Conservation (phyloP, 2,329 filamentous ascomycete genomes). For the Claviceps lovelessii region DNA sequence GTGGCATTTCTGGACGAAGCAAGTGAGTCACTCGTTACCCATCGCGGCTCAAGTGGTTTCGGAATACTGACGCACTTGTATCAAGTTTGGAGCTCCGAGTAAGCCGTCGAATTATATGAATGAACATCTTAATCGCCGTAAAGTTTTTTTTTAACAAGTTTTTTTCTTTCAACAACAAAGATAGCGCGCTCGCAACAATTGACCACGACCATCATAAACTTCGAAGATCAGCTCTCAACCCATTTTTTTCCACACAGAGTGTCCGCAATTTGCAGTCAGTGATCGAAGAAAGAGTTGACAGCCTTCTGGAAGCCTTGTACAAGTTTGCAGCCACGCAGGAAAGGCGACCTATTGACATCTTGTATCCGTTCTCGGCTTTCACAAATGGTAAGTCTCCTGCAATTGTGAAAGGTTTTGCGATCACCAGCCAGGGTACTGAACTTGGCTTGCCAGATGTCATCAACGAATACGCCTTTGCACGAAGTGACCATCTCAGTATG, state of each 20-base stretch:
- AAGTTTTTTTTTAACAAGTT: constrained; percentile 1
- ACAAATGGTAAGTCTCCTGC: constrained; percentile 18
- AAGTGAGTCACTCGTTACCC: constrained; percentile 12
- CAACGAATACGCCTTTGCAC: constrained; percentile 26
- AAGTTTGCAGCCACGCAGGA: constrained; percentile 14
- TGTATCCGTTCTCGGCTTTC: constrained; percentile 25
- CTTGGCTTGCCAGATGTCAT: constrained; percentile 19
- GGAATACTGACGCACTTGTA: neutral
- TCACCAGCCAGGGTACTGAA: neutral
- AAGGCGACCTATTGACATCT: constrained; percentile 19
- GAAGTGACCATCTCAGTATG: constrained; percentile 18
- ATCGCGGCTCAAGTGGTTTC: neutral
- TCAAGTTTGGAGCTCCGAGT: constrained; percentile 21
- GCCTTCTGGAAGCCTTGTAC: constrained; percentile 18
- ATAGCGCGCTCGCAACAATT: constrained; percentile 21
- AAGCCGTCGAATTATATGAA: constrained; percentile 3
- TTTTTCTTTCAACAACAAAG: constrained; percentile 10
- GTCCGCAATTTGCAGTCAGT: constrained; percentile 24
- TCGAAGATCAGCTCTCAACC: constrained; percentile 21
- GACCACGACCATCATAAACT: constrained; percentile 21
- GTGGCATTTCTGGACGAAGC: constrained; percentile 22
- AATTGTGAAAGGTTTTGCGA: neutral
- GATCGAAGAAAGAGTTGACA: constrained; percentile 21
- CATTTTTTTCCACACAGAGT: constrained; percentile 23
- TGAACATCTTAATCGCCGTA: neutral